phyloP scores from a whole-genome alignment of 192 early-diverging fungal genomes.

The Coemansia sp. region DNA sequence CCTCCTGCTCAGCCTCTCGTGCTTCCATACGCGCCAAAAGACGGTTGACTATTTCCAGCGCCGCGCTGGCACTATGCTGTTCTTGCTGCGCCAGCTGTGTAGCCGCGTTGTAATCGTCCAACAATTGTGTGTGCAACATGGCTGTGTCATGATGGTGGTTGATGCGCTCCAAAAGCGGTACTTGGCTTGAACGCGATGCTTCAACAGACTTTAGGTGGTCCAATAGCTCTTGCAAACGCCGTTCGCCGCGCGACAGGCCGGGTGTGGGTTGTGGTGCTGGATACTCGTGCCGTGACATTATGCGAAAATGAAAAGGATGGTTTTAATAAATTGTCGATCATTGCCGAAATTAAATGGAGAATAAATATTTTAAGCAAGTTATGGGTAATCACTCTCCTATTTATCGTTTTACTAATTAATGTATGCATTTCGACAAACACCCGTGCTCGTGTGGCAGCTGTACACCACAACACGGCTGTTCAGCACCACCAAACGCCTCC shows the following conservation, averaged over 20 bases:
- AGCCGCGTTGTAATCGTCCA: not conserved
- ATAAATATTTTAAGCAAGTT: no score
- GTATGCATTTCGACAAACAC: not conserved
- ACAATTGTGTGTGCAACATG: not conserved
- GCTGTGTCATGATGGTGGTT: slow-evolving; percentile 10
- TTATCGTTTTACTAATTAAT: not conserved
- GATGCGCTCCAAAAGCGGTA: slow-evolving; percentile 15
- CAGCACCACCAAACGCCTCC: no score
- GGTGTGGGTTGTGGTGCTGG: not conserved
- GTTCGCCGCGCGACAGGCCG: slow-evolving; percentile 1
- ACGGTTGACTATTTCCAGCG: slow-evolving; percentile 21
- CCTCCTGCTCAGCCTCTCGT: slow-evolving; percentile 7
- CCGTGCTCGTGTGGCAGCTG: not conserved
- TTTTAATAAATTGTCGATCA: not conserved
- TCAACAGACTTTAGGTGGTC: slow-evolving; percentile 21
- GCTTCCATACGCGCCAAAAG: slow-evolving; percentile 17
- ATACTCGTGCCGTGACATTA: slow-evolving; percentile 1
- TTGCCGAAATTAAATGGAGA: no score
- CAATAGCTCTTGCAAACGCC: not conserved
- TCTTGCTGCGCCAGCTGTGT: slow-evolving; percentile 25
- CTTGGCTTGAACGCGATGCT: slow-evolving; percentile 17
- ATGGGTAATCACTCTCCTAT: not conserved
- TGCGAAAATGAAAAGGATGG: not conserved
- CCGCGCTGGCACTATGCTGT: slow-evolving; percentile 23
- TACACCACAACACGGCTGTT: not conserved